Evolutionary conservation across 176 grass and related monocot genomes (phyloP), one percentile per base, ranked within the genome.

Genomic region (Rhynchospora tenuis): DNA sequence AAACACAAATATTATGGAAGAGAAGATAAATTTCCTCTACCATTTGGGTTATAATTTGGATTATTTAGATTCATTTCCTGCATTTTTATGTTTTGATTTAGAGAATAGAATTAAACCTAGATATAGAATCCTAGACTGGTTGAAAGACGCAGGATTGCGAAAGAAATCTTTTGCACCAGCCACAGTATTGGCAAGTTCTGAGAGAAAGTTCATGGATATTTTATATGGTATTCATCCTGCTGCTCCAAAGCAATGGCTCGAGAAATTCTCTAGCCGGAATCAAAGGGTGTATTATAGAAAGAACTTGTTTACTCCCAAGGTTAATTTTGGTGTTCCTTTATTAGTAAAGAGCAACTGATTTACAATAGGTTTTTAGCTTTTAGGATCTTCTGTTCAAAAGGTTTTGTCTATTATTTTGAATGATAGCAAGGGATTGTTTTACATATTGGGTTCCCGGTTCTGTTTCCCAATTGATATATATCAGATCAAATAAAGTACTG

Each of bases 231-330:
- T 88, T 51, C 90, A 98, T 84, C 95, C 95, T 59, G 90, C 90
- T 78, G 95, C 73, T 79, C 95, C 92, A 19, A 98, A 98, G 76
- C 82, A 93, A 86, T 98, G 95, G 92, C 90, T 98, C 26, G 95
- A 94, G 62, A 87, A 91, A 83, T 91, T 94, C 77, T 98, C 90
- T 74, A 91, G 88, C 82, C 87, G 83, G 65, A 78, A 20, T 71
- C 77, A 54, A 58, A 92, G 64, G 64, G 90, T 91, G 50, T 65
- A 51, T 72, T 94, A 90, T 83, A 83, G 86, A 62, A 88, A 80
- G 76, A 90, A 89, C 66, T 89, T 90, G 51, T 88, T 83, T 87
- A 6, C 7, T 55, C 74, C 69, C 47, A 81, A 63, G 78, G 50
- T 61, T 46, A 81, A 81, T 81, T 81, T 62, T 29, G 78, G 78